Evolutionary conservation across 768 basidiomycete species (phyloP), one percentile per base, ranked within the genome.

Genomic region (Agaricus sinodeliciosus): DNA sequence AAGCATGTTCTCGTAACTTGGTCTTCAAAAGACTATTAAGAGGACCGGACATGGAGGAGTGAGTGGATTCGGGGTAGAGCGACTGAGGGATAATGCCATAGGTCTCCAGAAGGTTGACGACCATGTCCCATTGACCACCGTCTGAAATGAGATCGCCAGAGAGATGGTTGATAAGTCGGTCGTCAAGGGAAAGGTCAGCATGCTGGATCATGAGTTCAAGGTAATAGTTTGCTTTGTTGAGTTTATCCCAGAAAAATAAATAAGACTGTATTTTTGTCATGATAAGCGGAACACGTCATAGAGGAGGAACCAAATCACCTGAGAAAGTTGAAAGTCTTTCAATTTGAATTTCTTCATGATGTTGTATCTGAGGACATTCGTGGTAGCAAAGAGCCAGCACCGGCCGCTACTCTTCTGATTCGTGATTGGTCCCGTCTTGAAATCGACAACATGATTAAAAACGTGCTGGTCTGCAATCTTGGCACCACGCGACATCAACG

Each of bases 51-150:
- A 82, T 73, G 18, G 85, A 82, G 1, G 92, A 94, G 62, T 91
- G 87, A 49, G 75, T 81, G 0, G 90, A 89, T 67, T 98, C 90
- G 18, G 93, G 91, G 66, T 83, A 93, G 35, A 90, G 49, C 0
- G 81, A 55, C 62, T 92, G 89, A 2, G 95, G 95, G 16, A 97
- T 81, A 37, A 94, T 71, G 43, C 95, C 95, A 63, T 95, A 96
- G 41, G 75, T 85, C 75, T 76, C 71, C 43, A 75, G 62, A 55
- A 76, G 68, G 58, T 72, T 81, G 59, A 79, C 75, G 5, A 70
- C 83, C 93, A 95, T 97, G 63, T 97, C 94, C 86, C 88, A 94
- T 66, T 95, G 94, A 7, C 94, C 94, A 46, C 93, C 93, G 63
- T 96, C 94, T 60, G 81, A 85, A 64, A 95, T 84, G 41, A 90